phyloP scores from a whole-genome alignment of 495 filamentous ascomycete genomes.

The Podospora appendiculata region DNA sequence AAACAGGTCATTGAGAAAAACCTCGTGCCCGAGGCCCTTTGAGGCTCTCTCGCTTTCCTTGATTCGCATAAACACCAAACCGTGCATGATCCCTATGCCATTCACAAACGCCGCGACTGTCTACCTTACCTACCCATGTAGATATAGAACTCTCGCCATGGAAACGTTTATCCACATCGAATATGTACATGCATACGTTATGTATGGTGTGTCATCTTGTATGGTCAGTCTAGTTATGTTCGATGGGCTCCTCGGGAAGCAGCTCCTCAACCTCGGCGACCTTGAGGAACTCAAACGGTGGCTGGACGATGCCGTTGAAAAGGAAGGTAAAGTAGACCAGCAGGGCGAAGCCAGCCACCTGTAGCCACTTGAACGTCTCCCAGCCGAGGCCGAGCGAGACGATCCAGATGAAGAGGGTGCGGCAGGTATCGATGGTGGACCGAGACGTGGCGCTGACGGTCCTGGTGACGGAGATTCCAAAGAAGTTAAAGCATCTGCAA shows the following conservation, averaged over 20 bases:
- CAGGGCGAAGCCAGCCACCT: conserved; percentile 78
- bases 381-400: conserved; percentile 88
- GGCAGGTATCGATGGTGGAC: conserved; percentile 94
- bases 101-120: no score
- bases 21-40: no score
- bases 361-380: conserved; percentile 98
- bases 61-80: no score
- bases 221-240: conserved; percentile 46
- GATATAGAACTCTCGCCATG: no score
- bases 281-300: conserved; percentile 53
- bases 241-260: conserved; percentile 79
- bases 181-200: no score
- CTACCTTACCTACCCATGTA: no score
- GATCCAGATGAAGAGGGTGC: conserved; percentile 97
- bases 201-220: no score
- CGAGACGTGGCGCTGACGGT: conserved; percentile 83
- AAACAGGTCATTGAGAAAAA: no score
- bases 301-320: conserved; percentile 85
- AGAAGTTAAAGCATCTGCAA: conserved; percentile 91
- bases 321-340: conserved; percentile 96
- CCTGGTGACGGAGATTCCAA: conserved; percentile 86
- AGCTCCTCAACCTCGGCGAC: conserved; percentile 58
- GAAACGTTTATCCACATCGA: no score
- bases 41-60: no score
- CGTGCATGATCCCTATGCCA: no score